Evolutionary conservation across 768 basidiomycete species (phyloP).

Genomic region (Leccinum olivaceopallidum): DNA sequence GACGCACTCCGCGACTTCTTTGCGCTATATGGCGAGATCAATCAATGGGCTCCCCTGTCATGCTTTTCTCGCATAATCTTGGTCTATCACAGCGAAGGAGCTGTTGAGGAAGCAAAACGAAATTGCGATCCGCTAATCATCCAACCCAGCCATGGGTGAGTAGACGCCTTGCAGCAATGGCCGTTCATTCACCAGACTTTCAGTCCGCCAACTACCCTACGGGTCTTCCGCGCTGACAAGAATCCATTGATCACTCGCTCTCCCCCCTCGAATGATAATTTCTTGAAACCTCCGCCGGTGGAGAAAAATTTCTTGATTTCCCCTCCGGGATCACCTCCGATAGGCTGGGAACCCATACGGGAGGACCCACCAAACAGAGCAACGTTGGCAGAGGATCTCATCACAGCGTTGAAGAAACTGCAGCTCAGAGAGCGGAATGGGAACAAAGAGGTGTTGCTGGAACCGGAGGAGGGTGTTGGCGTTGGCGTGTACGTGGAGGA

Average conservation of each 20-base stretch:
- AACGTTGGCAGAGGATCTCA: constrained; percentile 87
- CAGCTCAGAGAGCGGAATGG: constrained; percentile 48
- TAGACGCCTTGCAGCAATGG: constrained; percentile 13
- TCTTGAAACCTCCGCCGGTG: constrained; percentile 69
- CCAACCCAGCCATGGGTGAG: constrained; percentile 53
- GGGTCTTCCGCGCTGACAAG: constrained; percentile 74
- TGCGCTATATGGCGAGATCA: constrained; percentile 73
- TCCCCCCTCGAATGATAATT: constrained; percentile 28
- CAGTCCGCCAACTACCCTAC: constrained; percentile 52
- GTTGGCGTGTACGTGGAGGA: constrained; percentile 82
- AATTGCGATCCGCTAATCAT: constrained; percentile 65
- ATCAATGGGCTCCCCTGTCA: constrained; percentile 86
- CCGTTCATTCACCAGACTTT: constrained; percentile 11
- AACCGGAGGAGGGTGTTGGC: constrained; percentile 68
- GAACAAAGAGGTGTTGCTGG: constrained; percentile 58
- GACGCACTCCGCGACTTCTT: constrained; percentile 73
- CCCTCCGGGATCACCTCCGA: constrained; percentile 95
- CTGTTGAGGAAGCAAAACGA: constrained; percentile 67
- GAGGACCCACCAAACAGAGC: constrained; percentile 88
- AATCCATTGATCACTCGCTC: constrained; percentile 54
- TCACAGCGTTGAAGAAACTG: constrained; percentile 71
- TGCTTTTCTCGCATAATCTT: constrained; percentile 82
- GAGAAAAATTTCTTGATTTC: constrained; percentile 98
- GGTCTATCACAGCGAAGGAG: constrained; percentile 65
- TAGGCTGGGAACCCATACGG: constrained; percentile 90